Base-by-base conservation (phyloP, 805 yeast species). In the Metschnikowia borealis region DNA sequence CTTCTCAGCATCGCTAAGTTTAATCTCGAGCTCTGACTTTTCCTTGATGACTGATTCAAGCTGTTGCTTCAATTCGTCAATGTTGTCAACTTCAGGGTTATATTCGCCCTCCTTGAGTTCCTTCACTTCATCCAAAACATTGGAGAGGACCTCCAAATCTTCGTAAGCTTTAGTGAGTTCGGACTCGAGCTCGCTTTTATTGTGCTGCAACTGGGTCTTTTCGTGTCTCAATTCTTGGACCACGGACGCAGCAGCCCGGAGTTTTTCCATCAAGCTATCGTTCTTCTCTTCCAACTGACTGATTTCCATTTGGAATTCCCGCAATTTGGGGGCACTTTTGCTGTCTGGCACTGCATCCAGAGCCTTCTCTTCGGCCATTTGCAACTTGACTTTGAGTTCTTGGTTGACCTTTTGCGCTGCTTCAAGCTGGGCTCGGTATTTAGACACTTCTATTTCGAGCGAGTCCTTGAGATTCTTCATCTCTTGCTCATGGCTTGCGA, bases 401-500 rank as follows among this genome's bases (percentile, higher is more conserved):
- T 60, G 61, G 41, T 62, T 67, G 13, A 62, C 63, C 6, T 53
- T 52, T 18, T 60, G 59, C 6, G 68, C 48, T 5, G 56, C 52
- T 1, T 56, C 53, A 13, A 67, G 50, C 33, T 58, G 57, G 1
- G 50, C 43, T 15, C 65, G 67, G 50, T 57, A 61, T 41, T 49
- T 57, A 14, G 54, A 54, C 3, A 64, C 62, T 0, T 59, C 54
- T 37, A 72, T 77, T 17, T 71, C 75, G 3, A 70, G 57, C 7
- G 69, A 70, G 31, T 64, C 62, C 3, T 63, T 58, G 3, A 64
- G 37, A 3, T 57, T 62, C 0, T 60, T 57, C 2, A 73, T 53
- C 31, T 78, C 78, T 38, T 72, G 78, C 50, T 81, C 79, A 40
- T 76, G 52, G 4, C 56, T 59, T 37, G 72, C 74, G 14, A 79